A percentile compares a stretch with the other conserved stretches of the same genome.
Evolutionary conservation across 164 flowering plant species (phyloP).

Genomic region (Pachysandra terminalis): DNA sequence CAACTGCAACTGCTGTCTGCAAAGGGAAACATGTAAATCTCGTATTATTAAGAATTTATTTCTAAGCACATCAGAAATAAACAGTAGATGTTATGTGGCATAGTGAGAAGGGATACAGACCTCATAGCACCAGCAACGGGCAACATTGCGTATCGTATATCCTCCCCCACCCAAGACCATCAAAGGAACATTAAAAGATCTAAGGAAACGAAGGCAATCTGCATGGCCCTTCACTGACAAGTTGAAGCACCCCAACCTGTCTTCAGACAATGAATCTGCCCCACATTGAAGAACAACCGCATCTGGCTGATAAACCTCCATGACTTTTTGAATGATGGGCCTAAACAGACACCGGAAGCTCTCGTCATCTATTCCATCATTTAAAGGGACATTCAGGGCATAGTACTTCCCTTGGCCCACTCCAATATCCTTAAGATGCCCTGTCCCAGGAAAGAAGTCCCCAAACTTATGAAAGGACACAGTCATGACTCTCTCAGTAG

Average conservation of each 20-base stretch:
- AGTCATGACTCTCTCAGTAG: conserved; percentile 89
- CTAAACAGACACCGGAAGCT: conserved; percentile 67
- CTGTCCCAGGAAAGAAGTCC: conserved; percentile 83
- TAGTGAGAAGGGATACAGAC: conserved; percentile 25
- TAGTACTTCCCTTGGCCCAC: conserved; percentile 63
- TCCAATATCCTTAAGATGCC: conserved; percentile 75
- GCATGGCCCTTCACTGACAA: conserved; percentile 94
- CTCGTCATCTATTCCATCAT: conserved; percentile 90
- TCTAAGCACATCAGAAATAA: not conserved
- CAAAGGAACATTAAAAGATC: conserved; percentile 87
- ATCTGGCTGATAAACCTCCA: conserved; percentile 89
- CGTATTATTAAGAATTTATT: not conserved
- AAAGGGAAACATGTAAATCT: conserved; percentile 13
- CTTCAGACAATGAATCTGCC: conserved; percentile 90
- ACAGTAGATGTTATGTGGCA: not conserved
- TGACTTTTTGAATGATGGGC: conserved; percentile 75
- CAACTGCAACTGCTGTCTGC: conserved; percentile 97
- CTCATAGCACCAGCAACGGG: conserved; percentile 99
- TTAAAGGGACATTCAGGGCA: conserved; percentile 84
- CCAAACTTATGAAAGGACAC: conserved; percentile 92
- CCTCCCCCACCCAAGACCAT: conserved; percentile 98
- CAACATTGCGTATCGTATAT: conserved; percentile 87
- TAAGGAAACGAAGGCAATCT: conserved; percentile 73
- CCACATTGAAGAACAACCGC: conserved; percentile 97
- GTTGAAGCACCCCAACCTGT: conserved; percentile 88